A percentile compares a stretch with the other conserved stretches of the same genome.
phyloP scores from a whole-genome alignment of 352 stramenopile genomes.

The Globisporangium cederbergense region DNA sequence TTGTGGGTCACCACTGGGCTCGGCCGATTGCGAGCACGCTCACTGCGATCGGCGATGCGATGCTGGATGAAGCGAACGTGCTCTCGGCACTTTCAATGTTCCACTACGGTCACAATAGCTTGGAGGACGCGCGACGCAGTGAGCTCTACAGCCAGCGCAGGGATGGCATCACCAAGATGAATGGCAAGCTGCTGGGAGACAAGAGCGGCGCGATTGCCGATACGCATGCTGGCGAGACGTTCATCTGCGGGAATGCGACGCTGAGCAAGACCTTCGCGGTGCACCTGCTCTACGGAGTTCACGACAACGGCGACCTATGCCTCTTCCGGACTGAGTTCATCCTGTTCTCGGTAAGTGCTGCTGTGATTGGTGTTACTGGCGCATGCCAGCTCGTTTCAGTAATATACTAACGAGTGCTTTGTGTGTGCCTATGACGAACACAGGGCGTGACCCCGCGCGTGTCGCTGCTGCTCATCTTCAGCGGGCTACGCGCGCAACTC shows the following conservation, averaged over 20 bases:
- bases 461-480: constrained; percentile 52
- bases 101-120: constrained; percentile 60
- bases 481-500: constrained; percentile 45
- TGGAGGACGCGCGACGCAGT: constrained; percentile 52
- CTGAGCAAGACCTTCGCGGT: constrained; percentile 64
- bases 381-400: not conserved
- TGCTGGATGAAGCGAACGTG: constrained; percentile 69
- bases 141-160: constrained; percentile 69
- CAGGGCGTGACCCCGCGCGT: constrained; percentile 57
- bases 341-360: constrained; percentile 56
- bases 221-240: constrained; percentile 57
- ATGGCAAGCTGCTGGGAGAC: constrained; percentile 58
- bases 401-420: not conserved
- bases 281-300: constrained; percentile 59
- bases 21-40: constrained; percentile 16
- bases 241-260: constrained; percentile 56
- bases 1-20: constrained; percentile 26
- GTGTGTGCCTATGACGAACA: not conserved
- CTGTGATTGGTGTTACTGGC: not conserved
- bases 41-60: constrained; percentile 36
- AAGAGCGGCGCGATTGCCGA: constrained; percentile 51
- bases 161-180: constrained; percentile 54
- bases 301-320: constrained; percentile 68
- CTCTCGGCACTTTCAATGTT: constrained; percentile 66
- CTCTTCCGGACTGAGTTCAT: constrained; percentile 68